These are phyloP conservation scores for Vigna mungo DNA, from an alignment of 306 rosid species.

Conservation along the genomic window DNA sequence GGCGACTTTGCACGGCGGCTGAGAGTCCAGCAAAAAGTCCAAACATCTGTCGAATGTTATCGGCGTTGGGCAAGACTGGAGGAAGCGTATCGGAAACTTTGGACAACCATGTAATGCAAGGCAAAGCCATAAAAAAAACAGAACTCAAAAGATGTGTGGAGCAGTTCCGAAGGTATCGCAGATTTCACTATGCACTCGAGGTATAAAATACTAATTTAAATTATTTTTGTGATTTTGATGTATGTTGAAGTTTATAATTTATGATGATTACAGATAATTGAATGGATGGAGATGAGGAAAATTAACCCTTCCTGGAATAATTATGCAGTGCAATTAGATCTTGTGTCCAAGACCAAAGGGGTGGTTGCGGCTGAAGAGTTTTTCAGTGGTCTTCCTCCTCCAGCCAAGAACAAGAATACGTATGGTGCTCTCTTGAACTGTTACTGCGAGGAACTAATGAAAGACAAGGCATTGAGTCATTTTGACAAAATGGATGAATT, in stretches of 20 bases:
- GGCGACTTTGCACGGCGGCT: constrained; percentile 51
- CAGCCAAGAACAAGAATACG: constrained; percentile 60
- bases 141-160: constrained; percentile 56
- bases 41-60: constrained; percentile 60
- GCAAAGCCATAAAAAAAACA: constrained; percentile 53
- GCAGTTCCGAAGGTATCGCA: constrained; percentile 69
- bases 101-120: constrained; percentile 66
- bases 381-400: constrained; percentile 54
- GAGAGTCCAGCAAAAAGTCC: constrained; percentile 1
- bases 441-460: constrained; percentile 69
- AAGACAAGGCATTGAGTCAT: constrained; percentile 66
- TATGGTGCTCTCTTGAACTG: constrained; percentile 76
- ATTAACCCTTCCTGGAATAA: constrained; percentile 56
- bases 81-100: constrained; percentile 64
- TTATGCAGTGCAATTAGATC: constrained; percentile 71
- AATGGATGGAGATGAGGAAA: constrained; percentile 82
- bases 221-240: not conserved
- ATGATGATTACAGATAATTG: constrained; percentile 66
- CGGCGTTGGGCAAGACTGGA: constrained; percentile 64
- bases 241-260: not conserved
- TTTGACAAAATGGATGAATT: constrained; percentile 63
- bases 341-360: constrained; percentile 67
- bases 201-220: constrained; percentile 50
- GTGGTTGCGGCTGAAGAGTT: constrained; percentile 71
- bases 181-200: constrained; percentile 68